Evolutionary conservation across 768 basidiomycete genomes (phyloP).

Genomic region (Tubosaeta sp.): DNA sequence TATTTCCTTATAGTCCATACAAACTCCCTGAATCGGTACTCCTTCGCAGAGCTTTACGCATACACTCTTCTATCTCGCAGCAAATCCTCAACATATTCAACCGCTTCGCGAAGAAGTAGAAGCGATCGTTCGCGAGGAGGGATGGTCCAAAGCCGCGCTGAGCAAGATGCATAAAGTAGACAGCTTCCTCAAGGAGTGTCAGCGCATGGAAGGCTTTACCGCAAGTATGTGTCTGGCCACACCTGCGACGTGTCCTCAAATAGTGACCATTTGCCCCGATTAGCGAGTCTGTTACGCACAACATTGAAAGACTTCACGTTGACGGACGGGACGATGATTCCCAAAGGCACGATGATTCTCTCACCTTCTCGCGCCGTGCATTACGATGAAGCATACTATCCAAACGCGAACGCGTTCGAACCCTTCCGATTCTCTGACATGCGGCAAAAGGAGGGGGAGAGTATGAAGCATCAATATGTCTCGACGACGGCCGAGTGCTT

Average conservation of each 20-base stretch:
- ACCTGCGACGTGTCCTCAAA: neutral
- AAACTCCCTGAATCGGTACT: neutral
- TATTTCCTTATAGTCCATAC: too few relatives aligned
- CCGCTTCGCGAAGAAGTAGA: too few relatives aligned
- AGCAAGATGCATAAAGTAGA: neutral
- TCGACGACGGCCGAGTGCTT: slow-evolving; percentile 31
- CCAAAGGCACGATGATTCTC: neutral
- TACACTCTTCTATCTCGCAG: neutral
- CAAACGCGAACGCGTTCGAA: neutral
- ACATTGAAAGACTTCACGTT: neutral
- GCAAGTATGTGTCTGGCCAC: neutral
- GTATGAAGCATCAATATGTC: slow-evolving; percentile 32
- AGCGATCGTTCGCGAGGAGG: too few relatives aligned
- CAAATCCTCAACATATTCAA: too few relatives aligned
- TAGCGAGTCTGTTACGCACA: neutral
- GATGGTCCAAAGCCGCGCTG: too few relatives aligned
- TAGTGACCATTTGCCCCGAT: neutral
- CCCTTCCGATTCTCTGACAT: too few relatives aligned
- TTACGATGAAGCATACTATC: neutral
- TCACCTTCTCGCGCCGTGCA: neutral
- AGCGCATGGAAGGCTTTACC: neutral
- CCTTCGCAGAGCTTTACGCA: neutral
- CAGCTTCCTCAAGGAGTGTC: neutral
- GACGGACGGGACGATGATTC: neutral
- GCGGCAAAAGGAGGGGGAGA: too few relatives aligned